Conservation (phyloP, 2,329 filamentous ascomycete genomes). For the Colletotrichum tamarilloi region DNA sequence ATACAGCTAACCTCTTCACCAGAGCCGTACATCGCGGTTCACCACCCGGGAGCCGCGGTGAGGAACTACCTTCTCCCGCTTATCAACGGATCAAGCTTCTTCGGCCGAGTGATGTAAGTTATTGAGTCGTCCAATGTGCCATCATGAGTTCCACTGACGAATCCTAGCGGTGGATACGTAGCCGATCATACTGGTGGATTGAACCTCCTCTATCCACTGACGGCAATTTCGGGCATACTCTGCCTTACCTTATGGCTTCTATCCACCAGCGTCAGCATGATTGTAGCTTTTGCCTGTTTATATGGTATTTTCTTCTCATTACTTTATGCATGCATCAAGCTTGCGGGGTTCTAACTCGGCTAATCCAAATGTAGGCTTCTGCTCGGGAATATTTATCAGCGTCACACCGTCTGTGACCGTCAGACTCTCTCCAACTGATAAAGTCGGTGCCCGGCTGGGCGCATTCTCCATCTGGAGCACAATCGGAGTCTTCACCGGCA, state of each 20-base stretch:
- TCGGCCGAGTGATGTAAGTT: conserved; percentile 52
- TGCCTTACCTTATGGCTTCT: conserved; percentile 18
- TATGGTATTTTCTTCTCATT: neutral
- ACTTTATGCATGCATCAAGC: neutral
- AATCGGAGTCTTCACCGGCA: conserved; percentile 23
- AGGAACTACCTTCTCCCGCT: conserved; percentile 52
- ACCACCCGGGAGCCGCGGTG: conserved; percentile 44
- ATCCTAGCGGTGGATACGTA: conserved; percentile 8
- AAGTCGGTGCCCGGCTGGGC: conserved; percentile 18
- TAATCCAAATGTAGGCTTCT: neutral
- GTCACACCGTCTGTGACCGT: conserved; percentile 17
- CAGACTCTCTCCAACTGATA: conserved; percentile 8
- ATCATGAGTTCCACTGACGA: neutral
- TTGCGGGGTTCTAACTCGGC: neutral
- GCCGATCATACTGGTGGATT: conserved; percentile 22
- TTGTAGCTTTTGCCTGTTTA: conserved; percentile 16
- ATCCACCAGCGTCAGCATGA: conserved; percentile 7
- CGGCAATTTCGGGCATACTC: conserved; percentile 10
- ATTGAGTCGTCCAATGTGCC: neutral
- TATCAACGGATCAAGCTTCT: conserved; percentile 57
- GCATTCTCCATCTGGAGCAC: conserved; percentile 21
- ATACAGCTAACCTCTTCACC: conserved; percentile 34
- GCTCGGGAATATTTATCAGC: conserved; percentile 26
- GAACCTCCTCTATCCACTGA: conserved; percentile 22
- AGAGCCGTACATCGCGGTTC: conserved; percentile 53